Evolutionary conservation across 2,329 filamentous ascomycete genomes (phyloP), one percentile per base, ranked within the genome.

Genomic region (Cordyceps farinosa): DNA sequence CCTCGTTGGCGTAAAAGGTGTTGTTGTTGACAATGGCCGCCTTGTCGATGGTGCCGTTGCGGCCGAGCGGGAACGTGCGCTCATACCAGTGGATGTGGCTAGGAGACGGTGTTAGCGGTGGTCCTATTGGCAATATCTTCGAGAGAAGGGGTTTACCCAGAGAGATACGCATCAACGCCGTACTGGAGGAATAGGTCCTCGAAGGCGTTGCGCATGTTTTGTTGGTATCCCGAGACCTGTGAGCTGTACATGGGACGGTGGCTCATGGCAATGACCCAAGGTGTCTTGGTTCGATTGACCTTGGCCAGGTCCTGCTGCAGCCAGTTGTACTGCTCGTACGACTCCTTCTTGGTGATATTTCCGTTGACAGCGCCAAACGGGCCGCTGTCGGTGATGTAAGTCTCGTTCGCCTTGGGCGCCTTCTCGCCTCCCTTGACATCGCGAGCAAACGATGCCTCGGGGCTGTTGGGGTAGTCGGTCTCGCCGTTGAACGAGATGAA

Each of bases 231-330:
- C 0, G 80, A 75, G n/a, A 71, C 70, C 38, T 76, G 71, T 2
- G 78, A 78, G 66, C 73, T 75, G 70, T 81, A 82, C 76, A 82
- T 81, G 32, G 78, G 80, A 22, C 78, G 76, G 69, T 82, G 80
- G 68, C 74, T 75, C 75, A 80, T 81, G 66, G 76, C 78, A 52
- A 82, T 74, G 42, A 82, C 74, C 80, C 80, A 82, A 13, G 80
- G 78, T 22, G 80, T 83, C 72, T 78, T 78, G 36, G 64, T 73
- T 53, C 79, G 77, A 69, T 82, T 73, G 34, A 82, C 75, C 34
- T 67, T 71, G 3, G 73, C 76, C 15, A 82, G 73, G 57, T 82
- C 80, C n/a, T 73, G 70, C 52, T 74, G 72, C 6, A 80, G 72
- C 79, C 80, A 83, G 55, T 78, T 70, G 67, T 77, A 78, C 69